Percentiles rank a stretch among this genome's conserved stretches.
These are phyloP conservation scores for Suillus hirtellus DNA, from an alignment of 768 basidiomycete species.

Conservation along the genomic window DNA sequence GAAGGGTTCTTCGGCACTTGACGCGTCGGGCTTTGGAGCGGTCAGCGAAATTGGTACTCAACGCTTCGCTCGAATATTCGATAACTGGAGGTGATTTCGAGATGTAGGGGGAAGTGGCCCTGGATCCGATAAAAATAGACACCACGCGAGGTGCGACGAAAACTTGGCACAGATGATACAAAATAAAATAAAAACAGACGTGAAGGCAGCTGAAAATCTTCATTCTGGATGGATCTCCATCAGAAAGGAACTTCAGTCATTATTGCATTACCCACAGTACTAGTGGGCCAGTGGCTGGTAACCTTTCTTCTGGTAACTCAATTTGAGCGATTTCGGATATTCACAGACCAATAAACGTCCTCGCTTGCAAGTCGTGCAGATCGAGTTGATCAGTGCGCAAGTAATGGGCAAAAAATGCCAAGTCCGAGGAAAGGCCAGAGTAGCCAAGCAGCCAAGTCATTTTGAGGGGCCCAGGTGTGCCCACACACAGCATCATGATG, in stretches of 20 bases:
- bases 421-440: not conserved
- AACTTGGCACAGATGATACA: not conserved
- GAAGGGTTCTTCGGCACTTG: not conserved
- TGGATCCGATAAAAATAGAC: not conserved
- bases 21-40: not conserved
- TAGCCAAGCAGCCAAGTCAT: not conserved
- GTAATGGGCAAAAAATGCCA: not conserved
- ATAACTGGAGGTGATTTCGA: not conserved
- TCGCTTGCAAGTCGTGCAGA: not conserved
- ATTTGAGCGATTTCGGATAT: not conserved
- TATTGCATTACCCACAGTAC: not conserved
- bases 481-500: not conserved
- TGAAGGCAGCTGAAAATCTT: not conserved
- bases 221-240: not conserved
- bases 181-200: not conserved
- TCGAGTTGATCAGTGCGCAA: not conserved
- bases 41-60: not conserved
- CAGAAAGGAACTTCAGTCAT: not conserved
- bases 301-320: conserved; percentile 1
- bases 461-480: not conserved
- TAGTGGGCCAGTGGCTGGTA: not conserved
- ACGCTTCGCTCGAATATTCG: no score
- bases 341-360: not conserved
- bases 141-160: not conserved
- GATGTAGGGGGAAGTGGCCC: not conserved